Percentiles rank a stretch among this genome's conserved stretches.
Evolutionary conservation across 257 asterid species (phyloP).

Genomic region (Solanum dulcamara): DNA sequence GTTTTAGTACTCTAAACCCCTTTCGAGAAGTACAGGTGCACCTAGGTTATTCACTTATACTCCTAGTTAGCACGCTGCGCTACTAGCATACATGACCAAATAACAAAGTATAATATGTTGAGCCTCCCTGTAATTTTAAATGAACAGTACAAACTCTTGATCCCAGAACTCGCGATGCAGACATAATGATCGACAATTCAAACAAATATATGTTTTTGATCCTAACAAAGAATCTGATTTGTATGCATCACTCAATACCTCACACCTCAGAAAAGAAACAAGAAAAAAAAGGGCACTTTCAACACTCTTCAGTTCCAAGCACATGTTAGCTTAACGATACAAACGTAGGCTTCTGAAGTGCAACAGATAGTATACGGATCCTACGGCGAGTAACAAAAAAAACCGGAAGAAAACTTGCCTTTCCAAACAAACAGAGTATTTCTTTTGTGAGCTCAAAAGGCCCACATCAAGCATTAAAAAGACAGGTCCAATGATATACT

Average conservation of each 20-base stretch:
- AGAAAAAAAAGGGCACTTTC: neutral
- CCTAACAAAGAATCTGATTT: neutral
- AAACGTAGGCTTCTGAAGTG: neutral
- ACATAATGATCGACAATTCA: neutral
- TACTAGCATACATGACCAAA: neutral
- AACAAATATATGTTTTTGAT: neutral
- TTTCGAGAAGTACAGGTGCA: neutral
- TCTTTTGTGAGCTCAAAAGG: neutral
- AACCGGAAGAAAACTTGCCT: neutral
- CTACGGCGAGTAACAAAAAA: neutral
- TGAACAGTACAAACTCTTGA: neutral
- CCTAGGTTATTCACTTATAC: neutral
- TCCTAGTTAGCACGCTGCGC: neutral
- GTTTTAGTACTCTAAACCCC: neutral
- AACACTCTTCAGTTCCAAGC: neutral
- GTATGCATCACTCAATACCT: neutral
- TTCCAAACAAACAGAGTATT: neutral
- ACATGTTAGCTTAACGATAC: neutral
- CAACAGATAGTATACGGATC: neutral
- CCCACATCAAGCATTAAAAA: neutral
- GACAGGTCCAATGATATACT: neutral
- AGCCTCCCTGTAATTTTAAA: neutral
- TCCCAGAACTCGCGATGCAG: neutral
- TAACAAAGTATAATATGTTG: neutral
- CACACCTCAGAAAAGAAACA: neutral